phyloP scores from a whole-genome alignment of 345 rosid genomes.

The Eucalyptus rudis region DNA sequence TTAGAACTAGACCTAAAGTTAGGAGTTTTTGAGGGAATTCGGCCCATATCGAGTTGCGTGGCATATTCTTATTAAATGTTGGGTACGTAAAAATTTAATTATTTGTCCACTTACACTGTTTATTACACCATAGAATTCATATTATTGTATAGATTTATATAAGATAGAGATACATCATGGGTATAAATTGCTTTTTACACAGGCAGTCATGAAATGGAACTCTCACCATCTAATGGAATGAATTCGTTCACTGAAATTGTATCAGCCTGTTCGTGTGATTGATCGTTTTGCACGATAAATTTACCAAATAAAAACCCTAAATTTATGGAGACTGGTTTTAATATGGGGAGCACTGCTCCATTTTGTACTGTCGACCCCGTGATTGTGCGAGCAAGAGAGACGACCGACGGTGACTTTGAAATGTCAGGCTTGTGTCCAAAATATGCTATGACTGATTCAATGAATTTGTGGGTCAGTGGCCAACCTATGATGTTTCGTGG shows the following conservation, averaged over 20 bases:
- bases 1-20: too few species aligned
- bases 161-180: neutral
- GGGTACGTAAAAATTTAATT: neutral
- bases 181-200: neutral
- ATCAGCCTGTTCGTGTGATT: neutral
- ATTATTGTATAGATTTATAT: neutral
- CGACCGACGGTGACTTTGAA: neutral
- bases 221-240: neutral
- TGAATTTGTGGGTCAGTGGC: neutral
- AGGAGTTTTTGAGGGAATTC: too few species aligned
- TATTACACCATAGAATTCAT: neutral
- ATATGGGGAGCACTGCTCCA: neutral
- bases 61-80: neutral
- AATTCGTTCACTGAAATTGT: neutral
- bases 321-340: neutral
- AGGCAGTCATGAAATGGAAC: neutral
- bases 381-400: neutral
- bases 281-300: neutral
- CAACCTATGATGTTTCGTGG: neutral
- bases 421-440: neutral
- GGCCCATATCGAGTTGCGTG: too few species aligned
- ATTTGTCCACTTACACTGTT: neutral
- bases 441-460: neutral
- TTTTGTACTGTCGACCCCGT: neutral
- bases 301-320: neutral